Base-by-base conservation (phyloP, 2,329 filamentous ascomycete genomes). In the Lizonia empirigonia region DNA sequence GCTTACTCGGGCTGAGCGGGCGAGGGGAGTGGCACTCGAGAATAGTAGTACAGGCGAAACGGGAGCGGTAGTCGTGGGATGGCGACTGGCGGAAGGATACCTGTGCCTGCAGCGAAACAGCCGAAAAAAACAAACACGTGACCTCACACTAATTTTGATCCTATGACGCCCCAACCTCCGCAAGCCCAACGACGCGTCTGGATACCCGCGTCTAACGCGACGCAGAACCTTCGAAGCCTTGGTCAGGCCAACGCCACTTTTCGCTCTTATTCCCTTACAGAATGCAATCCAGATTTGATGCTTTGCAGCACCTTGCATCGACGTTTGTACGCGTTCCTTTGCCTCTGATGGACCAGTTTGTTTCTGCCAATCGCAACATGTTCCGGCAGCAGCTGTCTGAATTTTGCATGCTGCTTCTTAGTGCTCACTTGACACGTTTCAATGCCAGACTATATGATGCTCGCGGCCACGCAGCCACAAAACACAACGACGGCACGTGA, bases 41-140 rank as follows among this genome's bases (percentile, higher is more conserved):
- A 41, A 42, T 50, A 59, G 62, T 60, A 39, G 57, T 54, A 60
- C 59, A 55, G 57, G 46, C 53, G 50, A 63, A n/a, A 59, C 54
- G 47, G 50, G 55, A 53, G 55, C 44, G 44, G 53, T 56, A 36
- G 53, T 59, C 42, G 50, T 44, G 37, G 42, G 40, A 36, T 54
- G 40, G 51, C 46, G 51, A 50, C 51, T 50, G 46, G 19, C 42
- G 42, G 44, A 37, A 44, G 45, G 37, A 40, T 44, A 45, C 42
- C 42, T 45, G 41, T 50, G 46, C 32, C 52, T 45, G 35, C 40
- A 41, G 37, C 51, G 51, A 50, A 40, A 47, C 40, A 53, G 37
- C 35, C 40, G 34, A 49, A 45, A 39, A 45, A 18, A 32, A 18
- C 16, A 18, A 20, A 29, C 45, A 50, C 45, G 51, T 50, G 51